Conservation (phyloP, 73 alveolate genomes). For the Paramecium caudatum region DNA sequence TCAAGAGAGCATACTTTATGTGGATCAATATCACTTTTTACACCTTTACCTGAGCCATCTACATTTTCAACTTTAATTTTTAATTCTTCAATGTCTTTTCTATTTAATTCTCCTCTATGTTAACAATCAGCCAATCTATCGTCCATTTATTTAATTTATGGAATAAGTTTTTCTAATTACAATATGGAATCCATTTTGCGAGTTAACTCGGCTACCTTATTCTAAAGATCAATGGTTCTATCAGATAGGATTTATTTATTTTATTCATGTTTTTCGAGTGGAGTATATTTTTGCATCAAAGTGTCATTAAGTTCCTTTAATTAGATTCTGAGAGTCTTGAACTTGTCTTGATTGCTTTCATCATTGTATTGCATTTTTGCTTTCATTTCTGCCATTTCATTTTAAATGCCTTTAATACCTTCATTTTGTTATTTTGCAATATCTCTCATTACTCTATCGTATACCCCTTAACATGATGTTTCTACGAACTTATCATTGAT, state of each 20-base stretch:
- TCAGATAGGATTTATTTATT: slow-evolving; percentile 35
- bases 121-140: slow-evolving; percentile 41
- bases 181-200: slow-evolving; percentile 27
- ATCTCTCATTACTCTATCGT: slow-evolving; percentile 64
- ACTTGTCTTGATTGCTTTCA: slow-evolving; percentile 40
- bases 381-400: slow-evolving; percentile 33
- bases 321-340: slow-evolving; percentile 11
- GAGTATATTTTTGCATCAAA: background rate
- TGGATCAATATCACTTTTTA: slow-evolving; percentile 58
- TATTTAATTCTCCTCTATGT: slow-evolving; percentile 62
- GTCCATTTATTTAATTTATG: slow-evolving; percentile 35
- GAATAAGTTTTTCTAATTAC: slow-evolving; percentile 57
- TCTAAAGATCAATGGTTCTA: slow-evolving; percentile 46
- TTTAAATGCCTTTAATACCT: slow-evolving; percentile 43
- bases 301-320: slow-evolving; percentile 45
- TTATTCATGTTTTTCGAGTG: slow-evolving; percentile 52
- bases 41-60: slow-evolving; percentile 2
- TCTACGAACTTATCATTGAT: slow-evolving; percentile 73
- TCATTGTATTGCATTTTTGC: slow-evolving; percentile 59
- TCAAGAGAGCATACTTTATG: slow-evolving; percentile 53
- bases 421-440: slow-evolving; percentile 57
- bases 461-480: slow-evolving; percentile 54
- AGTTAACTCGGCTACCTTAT: slow-evolving; percentile 17
- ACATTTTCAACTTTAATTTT: background rate
- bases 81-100: slow-evolving; percentile 59